These are phyloP conservation scores for Lepidium campestre DNA, from an alignment of 441 rosid species.

Conservation along the genomic window DNA sequence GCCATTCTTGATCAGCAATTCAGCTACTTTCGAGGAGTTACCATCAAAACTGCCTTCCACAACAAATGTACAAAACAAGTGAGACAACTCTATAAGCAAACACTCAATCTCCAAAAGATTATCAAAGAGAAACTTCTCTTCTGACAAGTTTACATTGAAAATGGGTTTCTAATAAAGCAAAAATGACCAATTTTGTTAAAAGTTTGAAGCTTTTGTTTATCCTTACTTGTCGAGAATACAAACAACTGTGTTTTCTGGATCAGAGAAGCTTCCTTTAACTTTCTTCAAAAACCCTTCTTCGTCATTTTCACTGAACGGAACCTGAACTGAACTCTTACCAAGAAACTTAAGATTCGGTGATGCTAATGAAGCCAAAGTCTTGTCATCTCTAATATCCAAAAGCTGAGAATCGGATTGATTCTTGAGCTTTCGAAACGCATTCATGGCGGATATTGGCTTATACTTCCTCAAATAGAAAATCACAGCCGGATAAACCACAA, in stretches of 20 bases:
- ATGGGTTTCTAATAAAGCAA: no score
- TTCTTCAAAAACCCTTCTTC: slow-evolving; percentile 44
- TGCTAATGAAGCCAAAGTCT: slow-evolving; percentile 50
- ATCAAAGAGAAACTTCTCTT: no score
- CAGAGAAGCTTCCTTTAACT: slow-evolving; percentile 37
- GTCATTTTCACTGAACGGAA: slow-evolving; percentile 46
- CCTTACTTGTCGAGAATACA: slow-evolving; percentile 59
- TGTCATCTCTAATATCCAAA: slow-evolving; percentile 68
- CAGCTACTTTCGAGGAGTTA: slow-evolving; percentile 50
- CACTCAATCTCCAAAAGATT: not conserved
- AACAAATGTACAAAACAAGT: slow-evolving; percentile 12
- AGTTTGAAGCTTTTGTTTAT: not conserved
- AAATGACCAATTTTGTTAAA: not conserved
- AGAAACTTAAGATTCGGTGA: slow-evolving; percentile 62
- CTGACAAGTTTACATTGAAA: no score
- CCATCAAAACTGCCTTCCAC: slow-evolving; percentile 70
- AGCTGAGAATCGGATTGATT: slow-evolving; percentile 59
- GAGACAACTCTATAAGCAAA: not conserved
- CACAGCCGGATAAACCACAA: slow-evolving; percentile 55
- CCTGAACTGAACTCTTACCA: slow-evolving; percentile 46
- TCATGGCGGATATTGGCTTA: slow-evolving; percentile 53
- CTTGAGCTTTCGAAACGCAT: slow-evolving; percentile 69
- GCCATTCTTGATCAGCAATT: slow-evolving; percentile 54
- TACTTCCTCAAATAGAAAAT: slow-evolving; percentile 56
- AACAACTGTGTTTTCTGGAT: slow-evolving; percentile 42